phyloP scores from a whole-genome alignment of 2,329 filamentous ascomycete genomes.

The Penicillium sp. region DNA sequence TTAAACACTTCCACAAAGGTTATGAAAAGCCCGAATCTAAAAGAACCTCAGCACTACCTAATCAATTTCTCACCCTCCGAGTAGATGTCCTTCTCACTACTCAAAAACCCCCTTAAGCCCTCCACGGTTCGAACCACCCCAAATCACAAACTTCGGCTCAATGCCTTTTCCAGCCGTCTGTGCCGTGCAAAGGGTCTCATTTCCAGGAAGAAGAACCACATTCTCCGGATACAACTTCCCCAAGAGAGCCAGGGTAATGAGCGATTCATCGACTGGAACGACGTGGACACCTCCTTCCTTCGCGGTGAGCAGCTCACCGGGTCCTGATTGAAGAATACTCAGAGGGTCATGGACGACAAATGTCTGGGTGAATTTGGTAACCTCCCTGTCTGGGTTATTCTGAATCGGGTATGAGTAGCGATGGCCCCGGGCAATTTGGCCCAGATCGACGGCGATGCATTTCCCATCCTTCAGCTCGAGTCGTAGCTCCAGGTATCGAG shows the following conservation, averaged over 20 bases:
- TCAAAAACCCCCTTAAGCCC: background rate
- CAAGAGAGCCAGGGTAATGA: constrained; percentile 22
- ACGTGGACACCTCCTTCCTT: constrained; percentile 23
- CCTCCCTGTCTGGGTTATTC: background rate
- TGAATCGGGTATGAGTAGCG: constrained; percentile 23
- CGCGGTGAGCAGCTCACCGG: constrained; percentile 9
- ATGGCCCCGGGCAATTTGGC: constrained; percentile 26
- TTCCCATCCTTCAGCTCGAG: constrained; percentile 12
- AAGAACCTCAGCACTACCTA: background rate
- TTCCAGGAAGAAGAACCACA: constrained; percentile 17
- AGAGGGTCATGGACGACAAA: constrained; percentile 2
- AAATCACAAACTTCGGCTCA: constrained; percentile 25
- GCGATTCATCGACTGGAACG: constrained; percentile 12
- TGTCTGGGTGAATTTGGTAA: background rate
- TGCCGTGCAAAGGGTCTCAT: constrained; percentile 6
- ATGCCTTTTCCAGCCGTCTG: constrained; percentile 22
- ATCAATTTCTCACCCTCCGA: background rate
- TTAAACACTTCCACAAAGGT: no score
- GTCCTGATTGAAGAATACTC: background rate
- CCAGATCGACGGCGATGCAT: constrained; percentile 20
- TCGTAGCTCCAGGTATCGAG: constrained; percentile 12
- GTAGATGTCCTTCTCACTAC: background rate
- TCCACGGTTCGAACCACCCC: constrained; percentile 19
- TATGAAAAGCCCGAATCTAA: background rate
- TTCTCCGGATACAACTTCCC: constrained; percentile 30